These are phyloP conservation scores for Mortierella hygrophila DNA, from an alignment of 192 early-diverging fungal species.

Conservation along the genomic window DNA sequence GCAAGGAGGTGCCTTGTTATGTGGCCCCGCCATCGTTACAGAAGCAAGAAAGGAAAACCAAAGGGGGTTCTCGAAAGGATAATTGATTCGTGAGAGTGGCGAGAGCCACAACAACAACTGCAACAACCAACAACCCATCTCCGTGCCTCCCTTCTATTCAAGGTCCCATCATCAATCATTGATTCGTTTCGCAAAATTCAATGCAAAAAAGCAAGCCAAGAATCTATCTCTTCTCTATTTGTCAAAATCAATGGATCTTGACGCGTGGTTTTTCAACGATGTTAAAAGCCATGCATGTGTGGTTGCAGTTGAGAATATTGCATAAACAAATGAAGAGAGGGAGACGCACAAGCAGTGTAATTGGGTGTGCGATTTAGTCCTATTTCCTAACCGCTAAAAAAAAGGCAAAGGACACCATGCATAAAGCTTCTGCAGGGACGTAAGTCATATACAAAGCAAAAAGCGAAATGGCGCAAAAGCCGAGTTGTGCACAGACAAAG, in stretches of 20 bases:
- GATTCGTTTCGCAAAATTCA: background rate
- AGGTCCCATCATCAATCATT: background rate
- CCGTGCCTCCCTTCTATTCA: background rate
- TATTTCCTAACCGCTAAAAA: no score
- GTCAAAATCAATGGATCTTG: background rate
- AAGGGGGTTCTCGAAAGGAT: background rate
- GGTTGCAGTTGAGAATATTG: background rate
- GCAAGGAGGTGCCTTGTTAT: background rate
- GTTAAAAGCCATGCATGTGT: background rate
- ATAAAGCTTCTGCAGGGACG: no score
- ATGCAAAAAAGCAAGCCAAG: background rate
- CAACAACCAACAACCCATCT: background rate
- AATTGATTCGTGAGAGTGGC: background rate
- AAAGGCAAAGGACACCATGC: no score
- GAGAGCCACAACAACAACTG: background rate
- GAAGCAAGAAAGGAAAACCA: background rate
- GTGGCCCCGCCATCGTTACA: constrained; percentile 4
- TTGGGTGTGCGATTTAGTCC: no score
- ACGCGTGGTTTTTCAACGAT: background rate
- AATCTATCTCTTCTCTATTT: background rate
- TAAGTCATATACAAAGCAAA: no score
- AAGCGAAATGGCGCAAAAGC: no score
- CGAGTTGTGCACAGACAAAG: no score
- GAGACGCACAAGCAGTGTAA: background rate
- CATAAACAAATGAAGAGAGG: background rate